These are phyloP conservation scores for Cynanchum wilfordii DNA, from an alignment of 257 asterid species.

Conservation along the genomic window DNA sequence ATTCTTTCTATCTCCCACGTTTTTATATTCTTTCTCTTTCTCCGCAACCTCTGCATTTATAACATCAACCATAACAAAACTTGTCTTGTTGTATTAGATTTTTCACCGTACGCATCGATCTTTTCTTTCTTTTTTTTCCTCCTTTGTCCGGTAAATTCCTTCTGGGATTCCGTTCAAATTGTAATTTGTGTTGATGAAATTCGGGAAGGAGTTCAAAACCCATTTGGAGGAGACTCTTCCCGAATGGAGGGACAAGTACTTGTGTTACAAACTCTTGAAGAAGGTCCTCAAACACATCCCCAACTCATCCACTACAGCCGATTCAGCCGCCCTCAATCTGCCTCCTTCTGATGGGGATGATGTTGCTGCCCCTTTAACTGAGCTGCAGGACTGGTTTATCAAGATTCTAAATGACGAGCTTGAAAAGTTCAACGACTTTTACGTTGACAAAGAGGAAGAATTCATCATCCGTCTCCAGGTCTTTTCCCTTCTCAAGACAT, in stretches of 20 bases:
- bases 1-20: not conserved
- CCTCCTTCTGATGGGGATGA: slow-evolving; percentile 21
- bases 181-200: slow-evolving; percentile 43
- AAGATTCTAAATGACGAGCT: slow-evolving; percentile 61
- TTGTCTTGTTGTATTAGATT: not conserved
- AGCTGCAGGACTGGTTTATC: slow-evolving; percentile 66
- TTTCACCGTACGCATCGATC: not conserved
- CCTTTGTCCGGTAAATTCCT: not conserved
- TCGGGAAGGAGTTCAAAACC: slow-evolving; percentile 68
- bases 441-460: slow-evolving; percentile 93
- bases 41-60: not conserved
- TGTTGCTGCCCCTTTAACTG: slow-evolving; percentile 26
- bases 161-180: not conserved
- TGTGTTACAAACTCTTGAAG: slow-evolving; percentile 82
- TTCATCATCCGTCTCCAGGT: slow-evolving; percentile 87
- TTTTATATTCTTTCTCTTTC: not conserved
- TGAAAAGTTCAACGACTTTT: slow-evolving; percentile 87
- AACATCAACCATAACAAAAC: not conserved
- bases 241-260: slow-evolving; percentile 81
- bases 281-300: slow-evolving; percentile 70
- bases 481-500: not conserved
- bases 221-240: slow-evolving; percentile 86
- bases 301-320: slow-evolving; percentile 25
- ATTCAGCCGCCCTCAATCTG: slow-evolving; percentile 1
- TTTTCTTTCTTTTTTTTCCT: not conserved